phyloP scores from a whole-genome alignment of 2,329 filamentous ascomycete genomes.

The Penicillium hordei region DNA sequence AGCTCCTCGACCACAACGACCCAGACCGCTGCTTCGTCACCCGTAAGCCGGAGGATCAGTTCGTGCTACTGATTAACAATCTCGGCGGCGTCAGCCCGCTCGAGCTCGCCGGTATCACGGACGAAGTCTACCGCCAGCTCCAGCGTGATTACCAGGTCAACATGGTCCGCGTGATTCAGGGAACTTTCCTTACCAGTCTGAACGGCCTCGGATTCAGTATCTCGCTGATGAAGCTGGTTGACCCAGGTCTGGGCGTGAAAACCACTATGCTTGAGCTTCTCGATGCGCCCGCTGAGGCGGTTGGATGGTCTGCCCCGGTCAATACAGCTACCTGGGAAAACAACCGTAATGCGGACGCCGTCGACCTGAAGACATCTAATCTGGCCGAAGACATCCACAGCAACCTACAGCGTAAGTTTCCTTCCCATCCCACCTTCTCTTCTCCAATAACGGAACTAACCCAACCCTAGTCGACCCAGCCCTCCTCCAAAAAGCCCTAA shows the following conservation, averaged over 20 bases:
- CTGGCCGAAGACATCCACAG: constrained; percentile 51
- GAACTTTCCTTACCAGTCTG: constrained; percentile 70
- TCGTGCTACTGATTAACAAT: constrained; percentile 68
- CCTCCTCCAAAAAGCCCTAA: constrained; percentile 54
- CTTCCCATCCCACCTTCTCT: not conserved
- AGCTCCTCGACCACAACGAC: constrained; percentile 63
- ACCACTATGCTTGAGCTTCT: constrained; percentile 63
- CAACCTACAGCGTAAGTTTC: constrained; percentile 51
- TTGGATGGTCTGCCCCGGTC: constrained; percentile 65
- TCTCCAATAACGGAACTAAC: constrained; percentile 8
- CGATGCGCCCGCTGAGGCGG: constrained; percentile 66
- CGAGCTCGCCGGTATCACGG: constrained; percentile 65
- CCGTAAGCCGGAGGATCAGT: constrained; percentile 57
- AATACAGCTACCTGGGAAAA: constrained; percentile 58
- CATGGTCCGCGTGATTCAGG: constrained; percentile 61
- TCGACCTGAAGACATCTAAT: constrained; percentile 44
- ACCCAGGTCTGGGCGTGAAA: constrained; percentile 56
- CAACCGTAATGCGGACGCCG: constrained; percentile 44
- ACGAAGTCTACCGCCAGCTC: constrained; percentile 65
- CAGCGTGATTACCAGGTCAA: constrained; percentile 59
- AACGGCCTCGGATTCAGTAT: constrained; percentile 72
- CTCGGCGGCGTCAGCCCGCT: constrained; percentile 67
- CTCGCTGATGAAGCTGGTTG: constrained; percentile 62
- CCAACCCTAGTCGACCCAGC: constrained; percentile 47
- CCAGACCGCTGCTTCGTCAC: constrained; percentile 63